Conservation (phyloP, 495 filamentous ascomycete genomes). For the Hypoxylon lenormandii region DNA sequence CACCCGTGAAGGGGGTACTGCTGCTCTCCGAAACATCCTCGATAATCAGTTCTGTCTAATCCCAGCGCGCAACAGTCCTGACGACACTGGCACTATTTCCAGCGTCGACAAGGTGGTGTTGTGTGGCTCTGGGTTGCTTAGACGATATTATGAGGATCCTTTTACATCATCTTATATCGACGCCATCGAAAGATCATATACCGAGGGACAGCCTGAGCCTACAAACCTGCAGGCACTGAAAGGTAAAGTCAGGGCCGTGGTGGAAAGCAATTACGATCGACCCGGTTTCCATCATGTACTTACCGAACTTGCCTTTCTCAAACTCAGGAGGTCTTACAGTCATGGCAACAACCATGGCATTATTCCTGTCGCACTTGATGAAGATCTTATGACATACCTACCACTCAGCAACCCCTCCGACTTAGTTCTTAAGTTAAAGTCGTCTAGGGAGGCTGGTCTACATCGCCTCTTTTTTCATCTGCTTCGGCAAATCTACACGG, state of each 20-base stretch:
- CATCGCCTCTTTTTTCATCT: slow-evolving; percentile 10
- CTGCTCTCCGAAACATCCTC: too few species aligned
- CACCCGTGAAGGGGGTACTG: too few species aligned
- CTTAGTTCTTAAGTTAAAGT: slow-evolving; percentile 12
- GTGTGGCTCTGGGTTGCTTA: slow-evolving; percentile 13
- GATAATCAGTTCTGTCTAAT: too few species aligned
- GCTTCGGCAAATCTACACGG: slow-evolving; percentile 6
- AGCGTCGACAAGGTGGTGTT: slow-evolving; percentile 2
- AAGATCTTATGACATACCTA: not conserved
- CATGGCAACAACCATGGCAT: not conserved
- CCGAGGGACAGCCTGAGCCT: not conserved
- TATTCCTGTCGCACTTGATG: slow-evolving; percentile 9
- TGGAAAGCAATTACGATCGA: not conserved
- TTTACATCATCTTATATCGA: slow-evolving; percentile 12
- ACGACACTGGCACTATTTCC: too few species aligned
- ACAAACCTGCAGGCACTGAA: too few species aligned
- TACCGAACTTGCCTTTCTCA: slow-evolving; percentile 18
- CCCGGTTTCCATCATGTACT: slow-evolving; percentile 22
- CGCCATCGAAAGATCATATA: not conserved
- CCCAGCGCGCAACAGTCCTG: too few species aligned
- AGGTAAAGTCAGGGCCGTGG: not conserved
- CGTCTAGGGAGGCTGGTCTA: not conserved
- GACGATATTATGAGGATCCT: slow-evolving; percentile 6
- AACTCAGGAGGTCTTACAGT: not conserved
- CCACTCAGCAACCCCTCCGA: slow-evolving; percentile 1